These are phyloP conservation scores for Leccinellum rugosiceps DNA, from an alignment of 768 basidiomycete genomes.

Conservation along the genomic window DNA sequence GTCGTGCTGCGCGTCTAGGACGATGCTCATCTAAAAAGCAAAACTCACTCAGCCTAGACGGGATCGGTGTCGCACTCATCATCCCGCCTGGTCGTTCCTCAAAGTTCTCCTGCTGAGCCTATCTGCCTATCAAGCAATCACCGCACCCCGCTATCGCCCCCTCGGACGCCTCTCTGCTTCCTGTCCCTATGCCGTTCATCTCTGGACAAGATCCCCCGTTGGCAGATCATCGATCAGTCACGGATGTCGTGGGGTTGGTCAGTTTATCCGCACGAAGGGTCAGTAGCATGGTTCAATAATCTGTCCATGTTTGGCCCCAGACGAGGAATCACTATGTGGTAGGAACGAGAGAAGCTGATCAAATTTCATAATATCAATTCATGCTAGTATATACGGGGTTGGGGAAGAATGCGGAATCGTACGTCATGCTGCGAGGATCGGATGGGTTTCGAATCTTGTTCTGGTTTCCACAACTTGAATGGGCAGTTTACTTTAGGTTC, in stretches of 20 bases:
- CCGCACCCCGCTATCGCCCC: neutral
- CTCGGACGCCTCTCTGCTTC: neutral
- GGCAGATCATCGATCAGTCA: neutral
- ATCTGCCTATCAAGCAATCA: neutral
- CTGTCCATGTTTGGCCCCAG: neutral
- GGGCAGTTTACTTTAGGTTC: neutral
- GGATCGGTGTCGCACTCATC: neutral
- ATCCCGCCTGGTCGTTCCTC: neutral
- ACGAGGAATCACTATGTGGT: neutral
- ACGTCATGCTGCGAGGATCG: neutral
- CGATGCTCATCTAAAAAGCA: neutral
- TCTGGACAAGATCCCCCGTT: neutral
- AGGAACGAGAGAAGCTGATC: neutral
- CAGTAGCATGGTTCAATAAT: neutral
- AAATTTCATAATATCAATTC: conserved; percentile 7
- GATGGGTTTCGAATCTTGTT: neutral
- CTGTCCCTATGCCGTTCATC: neutral
- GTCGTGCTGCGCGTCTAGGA: neutral
- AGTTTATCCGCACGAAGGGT: neutral
- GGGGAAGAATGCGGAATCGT: neutral
- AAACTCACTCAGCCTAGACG: neutral
- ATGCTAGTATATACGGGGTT: neutral
- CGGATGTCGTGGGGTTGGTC: neutral
- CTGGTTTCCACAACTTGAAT: neutral
- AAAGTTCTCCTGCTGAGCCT: neutral